Evolutionary conservation across 1,284 basidiomycete genomes (phyloP).

Genomic region (Coniophora puteana): DNA sequence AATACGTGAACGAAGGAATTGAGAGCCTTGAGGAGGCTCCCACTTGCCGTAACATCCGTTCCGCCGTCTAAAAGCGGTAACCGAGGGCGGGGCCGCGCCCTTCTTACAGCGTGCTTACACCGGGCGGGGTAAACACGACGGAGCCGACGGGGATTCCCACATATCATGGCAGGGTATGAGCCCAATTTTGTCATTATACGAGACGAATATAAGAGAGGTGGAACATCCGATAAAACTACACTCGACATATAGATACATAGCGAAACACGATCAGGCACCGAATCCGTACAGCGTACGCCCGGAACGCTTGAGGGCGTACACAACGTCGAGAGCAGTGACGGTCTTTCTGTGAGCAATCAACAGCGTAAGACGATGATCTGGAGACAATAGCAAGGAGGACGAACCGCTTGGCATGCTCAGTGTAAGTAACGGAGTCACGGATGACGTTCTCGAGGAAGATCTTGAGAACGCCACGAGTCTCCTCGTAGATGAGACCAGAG

Average conservation of each 20-base stretch:
- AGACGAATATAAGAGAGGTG: not conserved
- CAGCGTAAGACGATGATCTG: not conserved
- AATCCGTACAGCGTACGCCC: conserved; percentile 82
- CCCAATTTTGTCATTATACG: no score
- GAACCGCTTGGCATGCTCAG: conserved; percentile 81
- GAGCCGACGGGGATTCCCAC: no score
- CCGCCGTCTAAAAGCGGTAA: no score
- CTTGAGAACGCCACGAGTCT: conserved; percentile 82
- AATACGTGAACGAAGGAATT: no score
- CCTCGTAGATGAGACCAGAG: conserved; percentile 80
- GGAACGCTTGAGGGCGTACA: conserved; percentile 83
- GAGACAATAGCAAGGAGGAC: conserved; percentile 20
- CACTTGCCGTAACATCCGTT: no score
- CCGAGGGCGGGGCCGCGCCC: no score
- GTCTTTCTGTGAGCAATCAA: conserved; percentile 55
- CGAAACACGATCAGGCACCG: conserved; percentile 46
- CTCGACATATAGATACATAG: conserved; percentile 4
- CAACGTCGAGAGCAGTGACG: conserved; percentile 77
- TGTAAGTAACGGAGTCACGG: conserved; percentile 88
- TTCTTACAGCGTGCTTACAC: no score
- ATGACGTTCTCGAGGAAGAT: conserved; percentile 80
- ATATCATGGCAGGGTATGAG: no score
- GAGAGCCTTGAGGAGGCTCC: no score
- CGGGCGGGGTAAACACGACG: no score
- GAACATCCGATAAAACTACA: conserved; percentile 9